A percentile compares a stretch with the other conserved stretches of the same genome.
These are phyloP conservation scores for Phycomyces blakesleeanus DNA, from an alignment of 192 early-diverging fungal genomes.

Conservation along the genomic window DNA sequence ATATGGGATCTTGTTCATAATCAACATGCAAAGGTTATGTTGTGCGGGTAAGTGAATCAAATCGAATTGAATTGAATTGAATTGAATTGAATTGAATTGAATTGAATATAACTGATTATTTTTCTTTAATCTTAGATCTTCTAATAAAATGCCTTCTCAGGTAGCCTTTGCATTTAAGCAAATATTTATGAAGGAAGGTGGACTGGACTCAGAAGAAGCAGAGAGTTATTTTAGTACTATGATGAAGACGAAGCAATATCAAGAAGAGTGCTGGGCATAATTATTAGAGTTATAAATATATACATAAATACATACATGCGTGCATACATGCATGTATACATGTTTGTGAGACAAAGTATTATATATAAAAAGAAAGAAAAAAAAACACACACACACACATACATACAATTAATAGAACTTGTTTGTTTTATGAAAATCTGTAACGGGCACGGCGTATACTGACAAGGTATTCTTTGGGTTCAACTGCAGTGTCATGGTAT, in stretches of 20 bases:
- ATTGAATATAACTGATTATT: background rate
- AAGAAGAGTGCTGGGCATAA: slow-evolving; percentile 86
- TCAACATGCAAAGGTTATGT: slow-evolving; percentile 54
- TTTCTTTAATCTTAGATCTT: slow-evolving; percentile 45
- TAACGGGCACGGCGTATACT: slow-evolving; percentile 61
- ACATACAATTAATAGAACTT: background rate
- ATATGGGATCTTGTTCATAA: slow-evolving; percentile 65
- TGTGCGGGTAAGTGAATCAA: slow-evolving; percentile 62
- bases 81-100: background rate
- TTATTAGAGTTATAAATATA: background rate
- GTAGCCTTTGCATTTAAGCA: slow-evolving; percentile 61
- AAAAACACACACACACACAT: no score
- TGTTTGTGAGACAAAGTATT: background rate
- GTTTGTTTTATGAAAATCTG: slow-evolving; percentile 16
- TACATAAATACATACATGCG: no score
- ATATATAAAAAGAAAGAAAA: no score
- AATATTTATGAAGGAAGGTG: slow-evolving; percentile 50
- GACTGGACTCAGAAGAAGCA: slow-evolving; percentile 53
- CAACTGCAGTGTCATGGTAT: slow-evolving; percentile 52
- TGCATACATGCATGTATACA: no score
- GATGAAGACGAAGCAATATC: slow-evolving; percentile 67
- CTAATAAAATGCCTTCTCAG: slow-evolving; percentile 70
- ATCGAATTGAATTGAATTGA: background rate
- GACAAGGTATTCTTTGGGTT: slow-evolving; percentile 54
- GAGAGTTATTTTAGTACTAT: slow-evolving; percentile 54